phyloP scores from a whole-genome alignment of 1,284 basidiomycete genomes.

The Coriolopsis trogii region DNA sequence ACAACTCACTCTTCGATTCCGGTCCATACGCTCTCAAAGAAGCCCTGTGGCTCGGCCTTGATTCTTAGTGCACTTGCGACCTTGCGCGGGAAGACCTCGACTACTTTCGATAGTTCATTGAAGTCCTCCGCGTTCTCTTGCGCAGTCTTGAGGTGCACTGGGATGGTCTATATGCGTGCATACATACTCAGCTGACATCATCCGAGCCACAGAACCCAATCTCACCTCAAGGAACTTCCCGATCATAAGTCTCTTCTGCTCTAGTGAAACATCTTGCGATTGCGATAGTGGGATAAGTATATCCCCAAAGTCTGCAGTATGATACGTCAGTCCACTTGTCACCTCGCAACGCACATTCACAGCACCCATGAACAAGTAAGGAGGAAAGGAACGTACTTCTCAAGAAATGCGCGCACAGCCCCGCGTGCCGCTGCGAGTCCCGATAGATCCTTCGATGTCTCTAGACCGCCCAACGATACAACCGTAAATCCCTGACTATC shows the following conservation, averaged over 20 bases:
- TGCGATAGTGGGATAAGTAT: constrained; percentile 32
- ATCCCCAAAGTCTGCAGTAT: constrained; percentile 29
- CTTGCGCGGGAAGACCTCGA: constrained; percentile 35
- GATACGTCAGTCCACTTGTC: neutral
- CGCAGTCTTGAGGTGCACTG: constrained; percentile 31
- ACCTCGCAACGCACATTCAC: neutral
- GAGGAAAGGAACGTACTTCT: constrained; percentile 22
- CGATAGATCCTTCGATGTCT: constrained; percentile 30
- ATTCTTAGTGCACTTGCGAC: constrained; percentile 30
- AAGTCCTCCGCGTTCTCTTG: constrained; percentile 27
- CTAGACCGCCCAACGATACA: constrained; percentile 1
- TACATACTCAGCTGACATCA: neutral
- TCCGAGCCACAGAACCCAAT: neutral
- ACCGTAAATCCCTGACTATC: neutral
- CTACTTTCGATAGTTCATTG: constrained; percentile 29
- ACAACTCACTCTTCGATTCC: constrained; percentile 32
- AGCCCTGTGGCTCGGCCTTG: constrained; percentile 30
- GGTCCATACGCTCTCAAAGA: constrained; percentile 30
- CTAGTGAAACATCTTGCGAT: constrained; percentile 24
- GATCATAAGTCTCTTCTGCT: constrained; percentile 36
- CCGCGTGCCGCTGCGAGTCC: constrained; percentile 34
- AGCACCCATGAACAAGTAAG: neutral
- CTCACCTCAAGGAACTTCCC: constrained; percentile 34
- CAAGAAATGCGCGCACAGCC: constrained; percentile 32
- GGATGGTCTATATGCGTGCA: constrained; percentile 27